Evolutionary conservation across 768 basidiomycete genomes (phyloP).

Genomic region (Panus rudis): DNA sequence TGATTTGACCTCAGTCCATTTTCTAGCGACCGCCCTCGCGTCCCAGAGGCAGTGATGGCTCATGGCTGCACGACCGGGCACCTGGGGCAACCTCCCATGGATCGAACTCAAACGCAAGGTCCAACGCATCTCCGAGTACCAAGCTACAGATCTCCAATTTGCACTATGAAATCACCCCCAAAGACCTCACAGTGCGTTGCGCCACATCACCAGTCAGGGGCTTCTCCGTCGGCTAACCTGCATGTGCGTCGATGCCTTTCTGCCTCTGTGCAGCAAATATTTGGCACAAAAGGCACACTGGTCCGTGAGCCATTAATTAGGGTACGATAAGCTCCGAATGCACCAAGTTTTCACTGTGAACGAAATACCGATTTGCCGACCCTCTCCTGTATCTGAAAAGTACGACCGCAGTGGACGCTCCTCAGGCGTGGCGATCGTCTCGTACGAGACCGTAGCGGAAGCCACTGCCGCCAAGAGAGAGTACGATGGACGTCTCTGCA

Average conservation of each 20-base stretch:
- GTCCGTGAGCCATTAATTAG: slow-evolving; percentile 89
- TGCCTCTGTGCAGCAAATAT: slow-evolving; percentile 57
- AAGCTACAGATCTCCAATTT: slow-evolving; percentile 79
- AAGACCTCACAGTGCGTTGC: slow-evolving; percentile 74
- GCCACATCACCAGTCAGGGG: not conserved
- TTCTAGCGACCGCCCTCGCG: slow-evolving; percentile 56
- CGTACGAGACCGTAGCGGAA: slow-evolving; percentile 72
- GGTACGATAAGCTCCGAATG: slow-evolving; percentile 62
- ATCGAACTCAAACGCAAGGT: slow-evolving; percentile 17
- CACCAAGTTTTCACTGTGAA: slow-evolving; percentile 54
- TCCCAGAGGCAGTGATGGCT: slow-evolving; percentile 44
- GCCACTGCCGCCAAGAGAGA: slow-evolving; percentile 80
- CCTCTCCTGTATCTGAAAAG: slow-evolving; percentile 35
- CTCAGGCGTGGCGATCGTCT: slow-evolving; percentile 71
- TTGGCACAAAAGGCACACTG: slow-evolving; percentile 89
- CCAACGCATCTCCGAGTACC: slow-evolving; percentile 29
- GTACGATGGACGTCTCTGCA: slow-evolving; percentile 81
- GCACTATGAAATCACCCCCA: slow-evolving; percentile 87
- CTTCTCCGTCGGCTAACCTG: not conserved
- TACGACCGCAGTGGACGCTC: slow-evolving; percentile 96
- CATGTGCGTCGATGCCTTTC: not conserved
- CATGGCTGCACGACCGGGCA: slow-evolving; percentile 75
- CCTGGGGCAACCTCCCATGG: slow-evolving; percentile 35
- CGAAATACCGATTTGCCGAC: slow-evolving; percentile 33
- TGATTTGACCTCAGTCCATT: slow-evolving; percentile 2